Evolutionary conservation across 2,329 filamentous ascomycete species (phyloP).

Genomic region (Geosmithia putterillii): DNA sequence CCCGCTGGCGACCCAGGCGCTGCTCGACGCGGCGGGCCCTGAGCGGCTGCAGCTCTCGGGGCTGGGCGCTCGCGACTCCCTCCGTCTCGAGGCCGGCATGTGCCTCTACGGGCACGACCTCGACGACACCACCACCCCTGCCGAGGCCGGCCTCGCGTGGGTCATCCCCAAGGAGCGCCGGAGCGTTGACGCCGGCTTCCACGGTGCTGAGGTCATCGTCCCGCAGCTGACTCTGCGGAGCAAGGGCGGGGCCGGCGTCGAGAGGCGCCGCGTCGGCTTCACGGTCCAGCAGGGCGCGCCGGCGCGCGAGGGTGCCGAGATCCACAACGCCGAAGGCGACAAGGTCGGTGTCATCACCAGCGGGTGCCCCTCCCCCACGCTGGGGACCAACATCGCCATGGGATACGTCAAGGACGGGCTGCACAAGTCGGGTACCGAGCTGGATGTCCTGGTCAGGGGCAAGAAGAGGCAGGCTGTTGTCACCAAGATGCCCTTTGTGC

Average conservation of each 20-base stretch:
- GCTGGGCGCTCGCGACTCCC: conserved; percentile 79
- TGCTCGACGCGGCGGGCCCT: conserved; percentile 52
- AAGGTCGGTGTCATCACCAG: conserved; percentile 75
- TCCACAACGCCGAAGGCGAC: conserved; percentile 53
- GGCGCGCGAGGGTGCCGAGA: conserved; percentile 76
- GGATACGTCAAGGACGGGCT: conserved; percentile 72
- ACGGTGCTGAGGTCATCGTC: conserved; percentile 69
- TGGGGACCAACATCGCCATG: conserved; percentile 93
- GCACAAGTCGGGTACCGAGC: conserved; percentile 75
- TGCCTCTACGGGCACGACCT: conserved; percentile 99
- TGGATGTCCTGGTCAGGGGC: conserved; percentile 67
- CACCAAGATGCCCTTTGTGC: conserved; percentile 80
- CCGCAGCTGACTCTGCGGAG: conserved; percentile 61
- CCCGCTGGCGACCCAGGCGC: conserved; percentile 50
- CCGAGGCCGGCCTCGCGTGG: conserved; percentile 54
- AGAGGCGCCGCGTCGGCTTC: conserved; percentile 67
- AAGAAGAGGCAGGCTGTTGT: conserved; percentile 64
- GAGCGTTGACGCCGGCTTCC: conserved; percentile 53
- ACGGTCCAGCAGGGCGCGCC: conserved; percentile 70
- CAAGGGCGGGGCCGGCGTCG: conserved; percentile 59
- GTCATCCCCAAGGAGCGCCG: conserved; percentile 71
- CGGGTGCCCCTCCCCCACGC: conserved; percentile 75
- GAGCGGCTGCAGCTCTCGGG: conserved; percentile 66
- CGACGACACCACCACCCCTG: conserved; percentile 57
- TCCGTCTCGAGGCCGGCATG: conserved; percentile 94